phyloP scores from a whole-genome alignment of 768 basidiomycete genomes.

The Xerocomellus dryophilus region DNA sequence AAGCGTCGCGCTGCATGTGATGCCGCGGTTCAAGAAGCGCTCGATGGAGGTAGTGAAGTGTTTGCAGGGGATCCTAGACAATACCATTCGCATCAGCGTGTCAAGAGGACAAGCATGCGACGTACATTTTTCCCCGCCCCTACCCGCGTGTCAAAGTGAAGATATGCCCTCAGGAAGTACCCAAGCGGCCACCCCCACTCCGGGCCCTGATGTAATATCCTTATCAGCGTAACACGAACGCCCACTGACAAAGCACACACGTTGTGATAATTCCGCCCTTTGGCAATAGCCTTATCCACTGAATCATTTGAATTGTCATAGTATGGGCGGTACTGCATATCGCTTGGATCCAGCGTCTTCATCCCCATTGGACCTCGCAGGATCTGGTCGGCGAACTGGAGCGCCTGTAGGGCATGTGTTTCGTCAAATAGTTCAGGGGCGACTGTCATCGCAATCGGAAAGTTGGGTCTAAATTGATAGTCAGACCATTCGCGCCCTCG shows the following conservation, averaged over 20 bases:
- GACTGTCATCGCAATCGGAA: slow-evolving; percentile 94
- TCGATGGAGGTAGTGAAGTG: slow-evolving; percentile 77
- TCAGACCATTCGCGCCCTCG: slow-evolving; percentile 90
- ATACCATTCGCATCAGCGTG: neutral
- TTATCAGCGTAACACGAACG: slow-evolving; percentile 13
- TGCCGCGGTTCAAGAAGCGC: slow-evolving; percentile 66
- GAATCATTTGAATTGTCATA: slow-evolving; percentile 96
- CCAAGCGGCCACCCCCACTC: slow-evolving; percentile 97
- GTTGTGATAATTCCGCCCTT: slow-evolving; percentile 93
- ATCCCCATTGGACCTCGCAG: slow-evolving; percentile 91
- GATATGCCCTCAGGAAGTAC: slow-evolving; percentile 91
- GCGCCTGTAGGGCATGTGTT: slow-evolving; percentile 71
- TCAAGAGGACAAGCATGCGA: slow-evolving; percentile 5
- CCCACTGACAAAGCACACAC: slow-evolving; percentile 38
- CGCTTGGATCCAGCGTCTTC: slow-evolving; percentile 89
- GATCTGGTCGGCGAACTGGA: slow-evolving; percentile 75
- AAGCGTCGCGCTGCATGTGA: slow-evolving; percentile 77
- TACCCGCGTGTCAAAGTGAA: slow-evolving; percentile 75
- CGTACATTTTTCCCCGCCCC: slow-evolving; percentile 69
- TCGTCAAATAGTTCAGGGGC: slow-evolving; percentile 93
- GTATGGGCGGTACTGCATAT: slow-evolving; percentile 83
- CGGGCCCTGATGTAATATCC: slow-evolving; percentile 60
- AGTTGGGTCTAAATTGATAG: slow-evolving; percentile 92
- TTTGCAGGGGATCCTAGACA: slow-evolving; percentile 61
- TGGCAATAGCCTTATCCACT: slow-evolving; percentile 77